Evolutionary conservation across 1,139 yeast species (phyloP), one percentile per base, ranked within the genome.

Genomic region (Magnusiomyces tetraspermus): DNA sequence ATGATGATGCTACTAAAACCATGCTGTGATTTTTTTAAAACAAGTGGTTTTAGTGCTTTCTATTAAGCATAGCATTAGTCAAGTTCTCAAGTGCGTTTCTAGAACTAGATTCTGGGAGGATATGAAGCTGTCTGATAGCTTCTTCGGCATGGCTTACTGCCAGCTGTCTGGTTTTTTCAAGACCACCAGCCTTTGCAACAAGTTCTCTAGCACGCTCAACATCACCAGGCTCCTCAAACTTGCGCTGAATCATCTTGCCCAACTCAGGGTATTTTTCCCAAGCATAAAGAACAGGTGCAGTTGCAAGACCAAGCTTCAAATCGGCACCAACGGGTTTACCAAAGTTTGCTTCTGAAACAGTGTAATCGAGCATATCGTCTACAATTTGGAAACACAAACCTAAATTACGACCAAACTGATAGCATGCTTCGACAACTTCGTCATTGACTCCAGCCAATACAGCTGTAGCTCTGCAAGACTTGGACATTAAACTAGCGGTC

Each of bases 311-410:
- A 49, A 92, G 75, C 67, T 90, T 83, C 61, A 92, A 76, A 69
- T 92, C 98, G 1, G 97, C 97, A 63, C 90, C 95, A 24, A 95
- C 84, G 11, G 98, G 98, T 68, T 92, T 92, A 42, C 98, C 98
- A 56, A 92, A 73, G 51, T 85, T 80, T 36, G 78, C 77, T 36
- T 88, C 89, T 42, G 92, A 81, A 23, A 88, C 82, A 0, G 97
- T 88, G 66, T 87, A 92, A 70, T 92, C 99, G 60, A 94, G 76
- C 83, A 90, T 83, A 68, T 92, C 99, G 69, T 92, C 98, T 28
- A 94, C 95, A 55, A 92, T 78, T 70, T 92, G 98, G 77, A 92
- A 92, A 65, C 97, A 94, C 50, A 94, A 77, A 0, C 98, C 98
- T 55, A 94, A 73, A 68, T 90, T 89, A 60, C 95, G 78, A 42